These are phyloP conservation scores for Coffea canephora DNA, from an alignment of 257 asterid genomes.

Conservation along the genomic window DNA sequence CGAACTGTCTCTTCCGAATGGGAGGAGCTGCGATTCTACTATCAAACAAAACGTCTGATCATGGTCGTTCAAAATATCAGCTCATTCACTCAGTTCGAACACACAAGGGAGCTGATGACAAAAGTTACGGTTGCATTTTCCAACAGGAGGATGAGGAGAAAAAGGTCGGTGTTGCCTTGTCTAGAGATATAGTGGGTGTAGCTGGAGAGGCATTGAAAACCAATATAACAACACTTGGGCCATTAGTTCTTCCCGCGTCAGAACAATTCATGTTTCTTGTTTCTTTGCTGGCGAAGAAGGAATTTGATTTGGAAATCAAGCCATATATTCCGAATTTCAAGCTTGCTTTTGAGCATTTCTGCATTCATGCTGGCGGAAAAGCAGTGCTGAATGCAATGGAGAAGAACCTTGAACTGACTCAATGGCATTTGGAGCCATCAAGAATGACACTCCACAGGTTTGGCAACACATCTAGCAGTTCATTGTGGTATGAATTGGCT, in stretches of 20 bases:
- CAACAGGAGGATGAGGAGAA: constrained; percentile 31
- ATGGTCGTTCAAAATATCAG: constrained; percentile 23
- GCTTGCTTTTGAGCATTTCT: no score
- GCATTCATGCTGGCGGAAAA: no score
- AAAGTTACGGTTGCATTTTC: constrained; percentile 21
- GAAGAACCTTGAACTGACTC: no score
- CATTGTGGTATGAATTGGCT: no score
- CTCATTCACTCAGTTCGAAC: constrained; percentile 30
- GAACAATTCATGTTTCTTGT: constrained; percentile 26
- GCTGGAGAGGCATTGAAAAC: constrained; percentile 41
- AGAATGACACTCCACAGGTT: no score
- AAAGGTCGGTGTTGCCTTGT: constrained; percentile 15
- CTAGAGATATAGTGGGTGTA: constrained; percentile 17
- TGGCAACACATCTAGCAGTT: no score
- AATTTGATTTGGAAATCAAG: no score
- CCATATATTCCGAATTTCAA: no score
- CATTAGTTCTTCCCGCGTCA: constrained; percentile 44
- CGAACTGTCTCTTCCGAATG: constrained; percentile 34
- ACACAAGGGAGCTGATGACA: constrained; percentile 36
- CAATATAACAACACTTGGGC: constrained; percentile 33
- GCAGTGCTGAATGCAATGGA: no score
- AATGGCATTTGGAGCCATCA: no score
- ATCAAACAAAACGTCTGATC: constrained; percentile 26
- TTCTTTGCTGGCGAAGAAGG: neutral
- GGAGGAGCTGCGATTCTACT: constrained; percentile 37